Evolutionary conservation across 2,329 filamentous ascomycete genomes (phyloP).

Genomic region (Amphichorda felina): DNA sequence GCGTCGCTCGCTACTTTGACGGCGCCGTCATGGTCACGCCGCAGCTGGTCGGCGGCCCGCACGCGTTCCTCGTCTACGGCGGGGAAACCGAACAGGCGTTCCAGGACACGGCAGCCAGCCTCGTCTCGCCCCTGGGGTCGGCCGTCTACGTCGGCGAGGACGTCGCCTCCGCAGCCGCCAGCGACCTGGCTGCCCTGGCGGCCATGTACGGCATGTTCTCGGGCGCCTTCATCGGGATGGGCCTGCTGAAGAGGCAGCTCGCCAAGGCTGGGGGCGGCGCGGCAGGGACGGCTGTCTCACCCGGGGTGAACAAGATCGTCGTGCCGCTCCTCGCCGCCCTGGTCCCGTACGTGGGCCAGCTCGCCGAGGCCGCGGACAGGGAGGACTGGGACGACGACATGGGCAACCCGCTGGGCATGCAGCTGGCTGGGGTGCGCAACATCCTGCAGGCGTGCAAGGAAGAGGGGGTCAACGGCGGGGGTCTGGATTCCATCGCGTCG

Average conservation of each 20-base stretch:
- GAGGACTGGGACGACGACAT: slow-evolving; percentile 10
- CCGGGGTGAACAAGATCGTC: slow-evolving; percentile 6
- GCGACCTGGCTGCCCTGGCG: slow-evolving; percentile 12
- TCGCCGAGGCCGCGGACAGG: slow-evolving; percentile 10
- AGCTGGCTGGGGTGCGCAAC: slow-evolving; percentile 9
- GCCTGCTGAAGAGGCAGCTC: slow-evolving; percentile 9
- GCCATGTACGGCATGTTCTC: slow-evolving; percentile 15
- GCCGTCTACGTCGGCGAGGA: slow-evolving; percentile 8
- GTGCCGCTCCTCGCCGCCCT: slow-evolving; percentile 12
- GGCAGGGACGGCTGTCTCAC: background rate
- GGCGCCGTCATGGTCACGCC: slow-evolving; percentile 17
- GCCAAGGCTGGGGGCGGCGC: background rate
- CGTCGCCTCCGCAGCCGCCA: slow-evolving; percentile 9
- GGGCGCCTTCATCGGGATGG: slow-evolving; percentile 11
- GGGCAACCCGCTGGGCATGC: slow-evolving; percentile 15
- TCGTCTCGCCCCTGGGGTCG: slow-evolving; percentile 8
- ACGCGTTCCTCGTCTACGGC: slow-evolving; percentile 10
- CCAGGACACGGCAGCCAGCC: background rate
- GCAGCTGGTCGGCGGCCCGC: slow-evolving; percentile 11
- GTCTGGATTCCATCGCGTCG: background rate
- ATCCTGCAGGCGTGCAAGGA: slow-evolving; percentile 12
- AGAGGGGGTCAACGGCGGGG: slow-evolving; percentile 9
- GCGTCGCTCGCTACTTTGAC: slow-evolving; percentile 11
- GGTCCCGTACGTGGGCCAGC: slow-evolving; percentile 9
- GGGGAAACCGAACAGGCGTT: slow-evolving; percentile 9